Evolutionary conservation across 352 stramenopile genomes (phyloP).

Genomic region (Globisporangium cylindrosporum): DNA sequence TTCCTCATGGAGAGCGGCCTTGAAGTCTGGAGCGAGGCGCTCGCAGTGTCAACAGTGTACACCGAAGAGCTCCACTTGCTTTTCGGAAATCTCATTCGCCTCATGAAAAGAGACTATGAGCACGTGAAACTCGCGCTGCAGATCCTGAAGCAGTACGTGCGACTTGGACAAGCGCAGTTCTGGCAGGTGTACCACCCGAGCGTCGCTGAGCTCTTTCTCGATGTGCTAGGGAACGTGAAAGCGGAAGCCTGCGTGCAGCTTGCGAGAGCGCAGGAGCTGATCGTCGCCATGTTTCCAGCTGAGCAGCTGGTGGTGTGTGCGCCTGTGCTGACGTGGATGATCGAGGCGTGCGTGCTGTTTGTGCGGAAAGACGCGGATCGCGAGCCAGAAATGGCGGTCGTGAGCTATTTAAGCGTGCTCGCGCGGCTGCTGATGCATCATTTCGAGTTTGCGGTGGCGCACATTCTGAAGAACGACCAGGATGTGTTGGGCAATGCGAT

Average conservation of each 20-base stretch:
- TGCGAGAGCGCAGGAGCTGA: constrained; percentile 41
- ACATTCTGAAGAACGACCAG: constrained; percentile 41
- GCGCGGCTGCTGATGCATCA: constrained; percentile 48
- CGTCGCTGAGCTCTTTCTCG: constrained; percentile 37
- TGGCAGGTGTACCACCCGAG: constrained; percentile 61
- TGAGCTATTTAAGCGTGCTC: constrained; percentile 61
- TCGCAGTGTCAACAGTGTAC: constrained; percentile 52
- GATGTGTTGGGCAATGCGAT: constrained; percentile 31
- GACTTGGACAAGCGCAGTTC: constrained; percentile 50
- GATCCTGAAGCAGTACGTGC: constrained; percentile 67
- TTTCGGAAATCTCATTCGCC: constrained; percentile 54
- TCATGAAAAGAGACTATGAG: constrained; percentile 81
- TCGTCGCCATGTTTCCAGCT: constrained; percentile 29
- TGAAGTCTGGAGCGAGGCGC: constrained; percentile 63
- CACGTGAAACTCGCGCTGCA: constrained; percentile 57
- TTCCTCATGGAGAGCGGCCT: constrained; percentile 85
- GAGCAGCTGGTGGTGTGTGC: constrained; percentile 38
- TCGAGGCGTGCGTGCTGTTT: constrained; percentile 45
- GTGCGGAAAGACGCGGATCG: constrained; percentile 29
- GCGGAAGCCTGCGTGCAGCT: constrained; percentile 63
- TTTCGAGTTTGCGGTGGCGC: constrained; percentile 40
- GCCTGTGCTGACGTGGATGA: constrained; percentile 40
- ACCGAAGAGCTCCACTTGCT: constrained; percentile 64
- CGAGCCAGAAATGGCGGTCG: constrained; percentile 59
- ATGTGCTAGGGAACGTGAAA: constrained; percentile 67